Conservation (phyloP, 2,329 filamentous ascomycete genomes). For the Xylaria digitata region DNA sequence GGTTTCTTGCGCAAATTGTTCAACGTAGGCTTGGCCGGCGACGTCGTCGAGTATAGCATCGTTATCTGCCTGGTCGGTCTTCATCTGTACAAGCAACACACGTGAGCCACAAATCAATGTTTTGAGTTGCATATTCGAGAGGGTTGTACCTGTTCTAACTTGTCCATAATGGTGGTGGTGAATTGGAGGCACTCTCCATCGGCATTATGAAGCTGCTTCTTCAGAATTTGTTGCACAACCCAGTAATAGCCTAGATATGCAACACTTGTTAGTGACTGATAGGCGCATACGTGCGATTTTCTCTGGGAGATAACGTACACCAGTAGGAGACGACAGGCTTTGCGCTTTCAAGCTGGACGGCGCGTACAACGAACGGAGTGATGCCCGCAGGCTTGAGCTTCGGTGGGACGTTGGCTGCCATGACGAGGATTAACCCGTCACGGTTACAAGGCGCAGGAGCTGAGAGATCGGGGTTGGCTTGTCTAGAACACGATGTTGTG, state of each 20-base stretch:
- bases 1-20: slow-evolving; percentile 91
- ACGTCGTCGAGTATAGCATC: slow-evolving; percentile 87
- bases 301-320: slow-evolving; percentile 70
- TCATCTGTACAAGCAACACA: slow-evolving; percentile 62
- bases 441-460: neutral
- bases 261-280: slow-evolving; percentile 26
- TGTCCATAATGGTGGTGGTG: slow-evolving; percentile 88
- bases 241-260: slow-evolving; percentile 79
- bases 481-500: neutral
- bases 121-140: neutral
- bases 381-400: slow-evolving; percentile 84
- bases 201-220: slow-evolving; percentile 79
- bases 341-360: slow-evolving; percentile 82
- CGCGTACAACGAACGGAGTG: slow-evolving; percentile 84
- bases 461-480: neutral
- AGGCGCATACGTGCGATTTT: neutral
- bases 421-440: slow-evolving; percentile 51
- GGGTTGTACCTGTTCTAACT: slow-evolving; percentile 77
- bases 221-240: slow-evolving; percentile 91
- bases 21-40: slow-evolving; percentile 89
- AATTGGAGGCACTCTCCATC: slow-evolving; percentile 84
- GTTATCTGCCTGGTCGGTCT: slow-evolving; percentile 77
- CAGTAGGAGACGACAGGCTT: slow-evolving; percentile 95
- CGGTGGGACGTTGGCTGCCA: slow-evolving; percentile 78
- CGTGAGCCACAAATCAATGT: slow-evolving; percentile 32